These are phyloP conservation scores for Taiwanofungus camphoratus DNA, from an alignment of 1,284 basidiomycete genomes.

Conservation along the genomic window DNA sequence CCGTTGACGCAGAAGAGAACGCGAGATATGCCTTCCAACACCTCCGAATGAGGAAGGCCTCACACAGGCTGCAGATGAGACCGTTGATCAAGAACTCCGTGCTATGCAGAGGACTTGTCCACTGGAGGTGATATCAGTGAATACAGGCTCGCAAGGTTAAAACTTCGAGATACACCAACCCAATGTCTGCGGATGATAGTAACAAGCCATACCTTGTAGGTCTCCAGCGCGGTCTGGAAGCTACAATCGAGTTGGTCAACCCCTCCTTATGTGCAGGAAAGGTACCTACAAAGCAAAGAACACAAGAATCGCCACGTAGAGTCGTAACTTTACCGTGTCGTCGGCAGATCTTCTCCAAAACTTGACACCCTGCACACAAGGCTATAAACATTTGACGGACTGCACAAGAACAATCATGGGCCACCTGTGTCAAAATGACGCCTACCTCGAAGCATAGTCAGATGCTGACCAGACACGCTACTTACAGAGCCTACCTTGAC, in stretches of 20 bases:
- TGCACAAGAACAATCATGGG: no score
- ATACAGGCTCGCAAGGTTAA: not conserved
- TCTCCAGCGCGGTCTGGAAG: constrained; percentile 40
- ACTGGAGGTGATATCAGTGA: constrained; percentile 24
- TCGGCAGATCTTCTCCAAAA: constrained; percentile 39
- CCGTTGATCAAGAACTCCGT: constrained; percentile 43
- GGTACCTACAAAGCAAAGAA: constrained; percentile 37
- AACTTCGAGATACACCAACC: constrained; percentile 25
- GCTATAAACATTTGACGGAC: not conserved
- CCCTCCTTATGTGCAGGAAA: not conserved
- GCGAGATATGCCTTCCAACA: constrained; percentile 43
- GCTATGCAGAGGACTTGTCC: constrained; percentile 34
- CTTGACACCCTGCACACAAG: constrained; percentile 35
- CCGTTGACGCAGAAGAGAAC: not conserved
- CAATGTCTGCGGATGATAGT: constrained; percentile 32
- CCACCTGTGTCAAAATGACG: constrained; percentile 35
- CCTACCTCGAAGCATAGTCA: no score
- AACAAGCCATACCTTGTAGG: constrained; percentile 44
- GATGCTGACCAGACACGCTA: no score
- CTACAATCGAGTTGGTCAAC: constrained; percentile 20
- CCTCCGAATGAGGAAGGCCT: constrained; percentile 40
- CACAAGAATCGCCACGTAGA: constrained; percentile 36
- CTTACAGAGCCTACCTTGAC: constrained; percentile 14
- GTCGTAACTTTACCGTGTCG: constrained; percentile 36
- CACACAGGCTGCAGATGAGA: constrained; percentile 39